These are phyloP conservation scores for Lactarius akahatsu DNA, from an alignment of 768 basidiomycete genomes.

Conservation along the genomic window DNA sequence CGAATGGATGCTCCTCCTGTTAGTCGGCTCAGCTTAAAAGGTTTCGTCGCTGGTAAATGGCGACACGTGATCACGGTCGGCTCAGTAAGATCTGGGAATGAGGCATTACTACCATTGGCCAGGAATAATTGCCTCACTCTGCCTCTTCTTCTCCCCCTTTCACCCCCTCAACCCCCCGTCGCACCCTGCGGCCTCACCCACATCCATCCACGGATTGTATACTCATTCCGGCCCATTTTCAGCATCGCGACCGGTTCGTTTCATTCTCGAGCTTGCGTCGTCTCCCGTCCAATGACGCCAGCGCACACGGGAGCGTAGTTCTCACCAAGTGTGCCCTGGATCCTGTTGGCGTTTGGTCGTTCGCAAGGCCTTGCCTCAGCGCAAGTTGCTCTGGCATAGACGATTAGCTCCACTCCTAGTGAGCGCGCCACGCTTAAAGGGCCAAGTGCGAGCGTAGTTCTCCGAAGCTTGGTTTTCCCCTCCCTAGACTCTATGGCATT, in stretches of 20 bases:
- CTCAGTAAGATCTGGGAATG: not conserved
- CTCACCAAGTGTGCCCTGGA: constrained; percentile 42
- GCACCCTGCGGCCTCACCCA: not conserved
- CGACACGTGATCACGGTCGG: constrained; percentile 8
- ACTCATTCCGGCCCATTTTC: not conserved
- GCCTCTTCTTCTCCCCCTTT: not conserved
- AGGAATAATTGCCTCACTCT: constrained; percentile 24
- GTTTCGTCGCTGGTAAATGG: not conserved
- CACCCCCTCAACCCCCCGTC: not conserved
- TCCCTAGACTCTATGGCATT: not conserved
- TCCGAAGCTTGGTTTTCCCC: constrained; percentile 38
- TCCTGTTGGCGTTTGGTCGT: not conserved
- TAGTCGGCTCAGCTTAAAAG: not conserved
- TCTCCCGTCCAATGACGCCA: not conserved
- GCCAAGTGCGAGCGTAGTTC: constrained; percentile 38
- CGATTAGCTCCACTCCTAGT: not conserved
- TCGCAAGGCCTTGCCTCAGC: not conserved
- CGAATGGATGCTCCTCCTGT: not conserved
- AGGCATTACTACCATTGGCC: constrained; percentile 24
- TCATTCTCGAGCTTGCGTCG: constrained; percentile 1
- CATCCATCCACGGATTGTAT: not conserved
- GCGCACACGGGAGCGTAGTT: constrained; percentile 45
- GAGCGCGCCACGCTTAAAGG: not conserved
- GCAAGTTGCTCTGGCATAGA: not conserved
- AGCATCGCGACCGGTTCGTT: not conserved